A percentile compares a stretch with the other conserved stretches of the same genome.
Evolutionary conservation across 257 asterid genomes (phyloP).

Genomic region (Primulina tabacum): DNA sequence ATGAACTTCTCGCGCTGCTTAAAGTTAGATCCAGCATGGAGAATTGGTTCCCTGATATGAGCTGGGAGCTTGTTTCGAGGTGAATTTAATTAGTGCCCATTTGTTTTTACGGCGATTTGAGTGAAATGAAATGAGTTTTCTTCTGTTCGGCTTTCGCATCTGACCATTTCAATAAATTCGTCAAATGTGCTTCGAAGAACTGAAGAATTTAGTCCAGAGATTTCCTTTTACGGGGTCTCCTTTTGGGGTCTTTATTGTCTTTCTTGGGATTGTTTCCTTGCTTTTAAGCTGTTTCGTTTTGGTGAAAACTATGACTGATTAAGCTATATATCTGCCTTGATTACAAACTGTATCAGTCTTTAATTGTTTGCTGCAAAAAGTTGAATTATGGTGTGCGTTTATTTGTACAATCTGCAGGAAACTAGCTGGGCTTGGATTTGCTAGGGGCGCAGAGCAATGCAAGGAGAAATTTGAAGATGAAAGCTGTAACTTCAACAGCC

Average conservation of each 20-base stretch:
- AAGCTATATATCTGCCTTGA: not conserved
- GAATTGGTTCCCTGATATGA: slow-evolving; percentile 64
- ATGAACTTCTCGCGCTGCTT: slow-evolving; percentile 59
- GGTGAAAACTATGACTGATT: not conserved
- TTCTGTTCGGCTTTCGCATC: not conserved
- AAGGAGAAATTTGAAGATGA: slow-evolving; percentile 69
- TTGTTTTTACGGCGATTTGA: not conserved
- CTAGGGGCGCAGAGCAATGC: slow-evolving; percentile 62
- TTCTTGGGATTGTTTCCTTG: not conserved
- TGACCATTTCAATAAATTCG: not conserved
- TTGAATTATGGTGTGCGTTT: not conserved
- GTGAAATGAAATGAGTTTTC: not conserved
- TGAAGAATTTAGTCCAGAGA: not conserved
- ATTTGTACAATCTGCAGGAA: slow-evolving; percentile 40
- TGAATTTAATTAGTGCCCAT: slow-evolving; percentile 7
- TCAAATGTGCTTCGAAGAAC: not conserved
- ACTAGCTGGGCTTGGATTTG: slow-evolving; percentile 60
- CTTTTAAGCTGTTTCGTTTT: not conserved
- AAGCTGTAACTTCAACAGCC: slow-evolving; percentile 38
- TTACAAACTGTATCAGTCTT: not conserved
- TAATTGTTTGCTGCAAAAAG: not conserved
- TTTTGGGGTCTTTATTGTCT: not conserved
- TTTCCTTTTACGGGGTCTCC: not conserved
- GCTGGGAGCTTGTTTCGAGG: slow-evolving; percentile 88
- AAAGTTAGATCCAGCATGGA: slow-evolving; percentile 72